Conservation (phyloP, 2,329 filamentous ascomycete species). For the Pestalotiopsis fici region DNA sequence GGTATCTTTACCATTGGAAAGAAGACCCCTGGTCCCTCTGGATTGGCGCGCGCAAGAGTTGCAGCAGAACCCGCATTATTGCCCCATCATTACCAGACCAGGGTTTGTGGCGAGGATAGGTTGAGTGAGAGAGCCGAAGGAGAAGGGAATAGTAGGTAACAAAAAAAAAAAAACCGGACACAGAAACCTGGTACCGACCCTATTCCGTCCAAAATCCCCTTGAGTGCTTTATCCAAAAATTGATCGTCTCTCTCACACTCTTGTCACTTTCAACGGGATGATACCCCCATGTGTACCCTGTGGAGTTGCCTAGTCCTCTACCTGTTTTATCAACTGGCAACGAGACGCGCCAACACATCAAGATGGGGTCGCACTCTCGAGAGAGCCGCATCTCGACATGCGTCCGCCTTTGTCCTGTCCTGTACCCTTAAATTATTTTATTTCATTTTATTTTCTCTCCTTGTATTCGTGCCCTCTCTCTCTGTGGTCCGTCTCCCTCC, state of each 20-base stretch:
- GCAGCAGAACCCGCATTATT: not conserved
- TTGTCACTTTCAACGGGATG: conserved; percentile 35
- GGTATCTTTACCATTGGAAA: not conserved
- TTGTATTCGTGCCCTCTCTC: conserved; percentile 5
- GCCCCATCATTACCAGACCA: not conserved
- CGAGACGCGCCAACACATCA: conserved; percentile 90
- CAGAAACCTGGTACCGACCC: conserved; percentile 26
- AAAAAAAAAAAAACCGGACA: conserved; percentile 21
- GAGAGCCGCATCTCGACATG: conserved; percentile 69
- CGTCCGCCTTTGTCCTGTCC: conserved; percentile 44
- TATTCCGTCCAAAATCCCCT: conserved; percentile 25
- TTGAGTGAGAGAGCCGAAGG: not conserved
- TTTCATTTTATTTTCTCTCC: not conserved
- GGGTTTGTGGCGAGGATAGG: not conserved
- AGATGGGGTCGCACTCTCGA: conserved; percentile 64
- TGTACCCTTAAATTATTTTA: conserved; percentile 17
- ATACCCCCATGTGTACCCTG: conserved; percentile 52
- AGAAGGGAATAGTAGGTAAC: not conserved
- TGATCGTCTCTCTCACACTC: not conserved
- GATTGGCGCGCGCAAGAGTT: not conserved
- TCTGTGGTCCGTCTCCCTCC: not conserved
- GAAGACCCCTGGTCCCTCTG: not conserved
- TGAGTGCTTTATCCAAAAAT: no score
- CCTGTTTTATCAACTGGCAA: conserved; percentile 75
- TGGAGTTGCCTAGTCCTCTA: conserved; percentile 66